Evolutionary conservation across 2,329 filamentous ascomycete species (phyloP).

Genomic region (Fusarium pseudoanthophilum): DNA sequence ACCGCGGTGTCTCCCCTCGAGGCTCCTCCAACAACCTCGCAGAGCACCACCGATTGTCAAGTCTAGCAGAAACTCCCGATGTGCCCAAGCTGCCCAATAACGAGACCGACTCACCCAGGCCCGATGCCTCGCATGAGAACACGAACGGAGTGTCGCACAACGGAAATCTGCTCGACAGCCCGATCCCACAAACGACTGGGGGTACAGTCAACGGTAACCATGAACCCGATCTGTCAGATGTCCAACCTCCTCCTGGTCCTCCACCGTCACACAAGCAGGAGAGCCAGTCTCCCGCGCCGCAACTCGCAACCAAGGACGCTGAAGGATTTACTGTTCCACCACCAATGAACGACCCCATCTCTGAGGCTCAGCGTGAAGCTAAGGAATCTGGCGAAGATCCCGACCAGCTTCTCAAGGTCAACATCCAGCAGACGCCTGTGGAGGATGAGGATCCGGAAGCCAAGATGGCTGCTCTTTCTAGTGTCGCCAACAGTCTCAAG

Average conservation of each 20-base stretch:
- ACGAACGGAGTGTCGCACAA: slow-evolving; percentile 57
- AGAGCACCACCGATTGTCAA: slow-evolving; percentile 64
- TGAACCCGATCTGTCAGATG: slow-evolving; percentile 60
- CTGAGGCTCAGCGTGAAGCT: slow-evolving; percentile 75
- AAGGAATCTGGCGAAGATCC: slow-evolving; percentile 63
- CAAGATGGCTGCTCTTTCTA: slow-evolving; percentile 78
- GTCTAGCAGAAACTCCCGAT: slow-evolving; percentile 67
- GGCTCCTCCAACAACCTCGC: slow-evolving; percentile 69
- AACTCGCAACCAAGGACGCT: slow-evolving; percentile 66
- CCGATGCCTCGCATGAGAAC: slow-evolving; percentile 52
- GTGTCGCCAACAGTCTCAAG: slow-evolving; percentile 78
- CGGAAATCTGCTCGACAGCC: slow-evolving; percentile 46
- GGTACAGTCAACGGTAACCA: slow-evolving; percentile 60
- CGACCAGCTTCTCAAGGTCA: slow-evolving; percentile 80
- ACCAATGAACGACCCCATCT: slow-evolving; percentile 71
- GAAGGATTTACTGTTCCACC: slow-evolving; percentile 83
- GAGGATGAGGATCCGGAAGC: slow-evolving; percentile 81
- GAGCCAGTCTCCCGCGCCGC: slow-evolving; percentile 48
- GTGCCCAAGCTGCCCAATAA: slow-evolving; percentile 45
- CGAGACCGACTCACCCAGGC: slow-evolving; percentile 41
- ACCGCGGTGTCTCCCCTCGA: slow-evolving; percentile 64
- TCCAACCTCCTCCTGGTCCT: slow-evolving; percentile 62
- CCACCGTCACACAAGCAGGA: slow-evolving; percentile 57
- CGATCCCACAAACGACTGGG: slow-evolving; percentile 45
- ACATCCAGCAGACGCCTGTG: slow-evolving; percentile 81